Evolutionary conservation across 1,139 yeast genomes (phyloP).

Genomic region (Pneumocystis jirovecii): DNA sequence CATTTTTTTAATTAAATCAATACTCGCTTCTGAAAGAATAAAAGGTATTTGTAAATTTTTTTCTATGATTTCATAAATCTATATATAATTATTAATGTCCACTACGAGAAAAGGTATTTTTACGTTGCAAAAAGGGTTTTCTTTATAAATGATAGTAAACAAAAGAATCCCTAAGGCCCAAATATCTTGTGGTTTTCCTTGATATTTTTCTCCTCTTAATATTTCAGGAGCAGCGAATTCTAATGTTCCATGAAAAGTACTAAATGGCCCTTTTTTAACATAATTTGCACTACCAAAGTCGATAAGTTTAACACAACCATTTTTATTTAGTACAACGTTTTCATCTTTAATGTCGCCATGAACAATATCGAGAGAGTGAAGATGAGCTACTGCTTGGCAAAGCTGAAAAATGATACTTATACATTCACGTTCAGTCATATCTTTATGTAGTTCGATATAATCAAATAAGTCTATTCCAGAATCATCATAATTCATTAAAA

Average conservation of each 20-base stretch:
- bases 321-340: not conserved
- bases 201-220: not conserved
- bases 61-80: not conserved
- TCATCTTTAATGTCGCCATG: not conserved
- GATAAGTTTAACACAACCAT: too few species aligned
- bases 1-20: too few species aligned
- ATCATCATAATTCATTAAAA: not conserved
- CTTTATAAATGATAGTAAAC: not conserved
- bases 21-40: too few species aligned
- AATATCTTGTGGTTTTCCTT: too few species aligned
- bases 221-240: not conserved
- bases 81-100: too few species aligned
- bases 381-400: not conserved
- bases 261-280: too few species aligned
- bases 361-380: not conserved
- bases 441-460: not conserved
- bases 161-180: too few species aligned
- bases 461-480: not conserved
- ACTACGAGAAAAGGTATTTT: too few species aligned
- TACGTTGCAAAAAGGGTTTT: not conserved
- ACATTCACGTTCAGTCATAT: not conserved
- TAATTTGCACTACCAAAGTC: not conserved
- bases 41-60: too few species aligned
- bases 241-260: not conserved
- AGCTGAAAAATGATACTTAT: not conserved